A percentile compares a stretch with the other conserved stretches of the same genome.
phyloP scores from a whole-genome alignment of 352 stramenopile species.

The Globisporangium canariense region DNA sequence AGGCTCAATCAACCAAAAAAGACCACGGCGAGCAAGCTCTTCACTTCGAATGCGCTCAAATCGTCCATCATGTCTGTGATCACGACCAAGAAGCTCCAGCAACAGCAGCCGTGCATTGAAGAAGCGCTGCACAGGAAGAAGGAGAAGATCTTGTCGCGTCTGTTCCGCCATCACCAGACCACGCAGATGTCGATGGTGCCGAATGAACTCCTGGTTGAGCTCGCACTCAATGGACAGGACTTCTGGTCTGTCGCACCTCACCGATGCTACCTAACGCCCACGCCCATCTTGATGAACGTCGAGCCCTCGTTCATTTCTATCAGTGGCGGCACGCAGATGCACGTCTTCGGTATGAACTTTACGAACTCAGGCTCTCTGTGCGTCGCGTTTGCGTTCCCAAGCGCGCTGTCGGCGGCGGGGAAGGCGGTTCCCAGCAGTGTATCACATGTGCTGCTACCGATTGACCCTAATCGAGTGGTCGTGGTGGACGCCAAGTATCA shows the following conservation, averaged over 20 bases:
- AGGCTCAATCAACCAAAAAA: background rate
- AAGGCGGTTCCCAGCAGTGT: too few relatives aligned
- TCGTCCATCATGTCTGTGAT: constrained; percentile 52
- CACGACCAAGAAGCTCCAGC: constrained; percentile 29
- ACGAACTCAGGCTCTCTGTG: constrained; percentile 34
- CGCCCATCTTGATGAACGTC: constrained; percentile 33
- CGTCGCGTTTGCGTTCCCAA: constrained; percentile 40
- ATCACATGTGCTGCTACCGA: constrained; percentile 19
- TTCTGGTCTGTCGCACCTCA: constrained; percentile 46
- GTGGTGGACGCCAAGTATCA: constrained; percentile 56
- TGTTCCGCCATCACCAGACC: constrained; percentile 37
- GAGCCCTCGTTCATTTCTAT: constrained; percentile 45
- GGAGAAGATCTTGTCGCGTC: constrained; percentile 42
- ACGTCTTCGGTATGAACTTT: constrained; percentile 53
- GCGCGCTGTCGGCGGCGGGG: background rate
- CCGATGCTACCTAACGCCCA: constrained; percentile 31
- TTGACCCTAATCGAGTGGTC: constrained; percentile 37
- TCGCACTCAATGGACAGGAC: constrained; percentile 66
- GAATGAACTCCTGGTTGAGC: constrained; percentile 47
- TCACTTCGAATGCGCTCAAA: constrained; percentile 25
- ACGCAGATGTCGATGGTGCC: constrained; percentile 30
- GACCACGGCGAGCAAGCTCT: constrained; percentile 12
- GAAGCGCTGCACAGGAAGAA: constrained; percentile 26
- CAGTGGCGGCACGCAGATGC: constrained; percentile 32
- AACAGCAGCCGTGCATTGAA: background rate